phyloP scores from a whole-genome alignment of 805 yeast genomes.

The Hanseniaspora clermontiae region DNA sequence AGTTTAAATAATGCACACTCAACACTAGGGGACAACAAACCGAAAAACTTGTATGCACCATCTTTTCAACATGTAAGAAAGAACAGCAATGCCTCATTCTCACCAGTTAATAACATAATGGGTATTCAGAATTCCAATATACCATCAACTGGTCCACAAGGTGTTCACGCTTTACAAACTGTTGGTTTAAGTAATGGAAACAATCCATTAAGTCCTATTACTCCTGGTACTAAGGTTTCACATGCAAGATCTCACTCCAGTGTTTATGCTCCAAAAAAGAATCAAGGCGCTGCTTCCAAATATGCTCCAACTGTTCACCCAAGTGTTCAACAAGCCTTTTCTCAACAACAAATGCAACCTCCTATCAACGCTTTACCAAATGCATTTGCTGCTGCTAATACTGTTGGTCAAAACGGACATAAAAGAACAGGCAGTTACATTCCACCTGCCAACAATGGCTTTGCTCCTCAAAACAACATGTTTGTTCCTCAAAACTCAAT shows the following conservation, averaged over 20 bases:
- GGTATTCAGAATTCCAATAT: neutral
- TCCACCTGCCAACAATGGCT: neutral
- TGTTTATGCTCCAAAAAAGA: constrained; percentile 23
- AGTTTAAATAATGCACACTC: neutral
- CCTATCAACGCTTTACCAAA: neutral
- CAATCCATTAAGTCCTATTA: constrained; percentile 3
- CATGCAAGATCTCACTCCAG: constrained; percentile 26
- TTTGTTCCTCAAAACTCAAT: neutral
- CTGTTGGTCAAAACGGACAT: neutral
- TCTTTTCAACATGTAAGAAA: constrained; percentile 1
- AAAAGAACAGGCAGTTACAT: neutral
- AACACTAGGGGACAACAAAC: neutral
- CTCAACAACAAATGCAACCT: constrained; percentile 6
- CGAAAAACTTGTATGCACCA: constrained; percentile 9
- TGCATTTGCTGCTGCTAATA: neutral
- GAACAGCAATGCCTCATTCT: constrained; percentile 6
- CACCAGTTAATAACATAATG: constrained; percentile 7
- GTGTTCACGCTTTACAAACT: constrained; percentile 14
- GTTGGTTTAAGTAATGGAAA: constrained; percentile 13
- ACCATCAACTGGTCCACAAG: neutral
- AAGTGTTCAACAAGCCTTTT: constrained; percentile 18
- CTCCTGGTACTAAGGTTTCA: constrained; percentile 14
- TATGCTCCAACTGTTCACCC: constrained; percentile 32
- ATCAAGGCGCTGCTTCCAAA: constrained; percentile 24
- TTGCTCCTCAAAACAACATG: neutral